phyloP scores from a whole-genome alignment of 2,329 filamentous ascomycete genomes.

The Sporothrix sp. region DNA sequence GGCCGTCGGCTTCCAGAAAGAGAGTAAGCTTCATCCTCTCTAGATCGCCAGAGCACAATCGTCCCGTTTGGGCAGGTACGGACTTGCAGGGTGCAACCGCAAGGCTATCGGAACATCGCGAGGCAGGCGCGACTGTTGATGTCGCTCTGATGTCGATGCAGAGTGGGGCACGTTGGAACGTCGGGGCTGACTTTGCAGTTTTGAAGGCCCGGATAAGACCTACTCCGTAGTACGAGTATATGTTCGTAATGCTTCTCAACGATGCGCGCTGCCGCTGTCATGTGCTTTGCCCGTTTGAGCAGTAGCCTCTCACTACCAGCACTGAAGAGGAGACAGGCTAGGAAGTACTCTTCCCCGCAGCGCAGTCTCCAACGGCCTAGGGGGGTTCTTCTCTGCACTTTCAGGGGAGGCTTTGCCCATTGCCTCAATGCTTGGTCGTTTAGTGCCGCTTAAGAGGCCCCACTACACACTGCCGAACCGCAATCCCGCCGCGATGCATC shows the following conservation, averaged over 20 bases:
- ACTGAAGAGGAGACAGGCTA: not conserved
- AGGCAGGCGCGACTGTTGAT: not conserved
- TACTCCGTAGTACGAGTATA: too few species aligned
- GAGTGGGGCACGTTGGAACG: too few species aligned
- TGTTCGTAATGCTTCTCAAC: too few species aligned
- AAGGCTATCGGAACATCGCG: not conserved
- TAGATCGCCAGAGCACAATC: too few species aligned
- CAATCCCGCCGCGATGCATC: constrained; percentile 11
- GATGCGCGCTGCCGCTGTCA: too few species aligned
- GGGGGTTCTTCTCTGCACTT: too few species aligned
- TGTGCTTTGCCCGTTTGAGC: not conserved
- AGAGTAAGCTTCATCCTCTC: too few species aligned
- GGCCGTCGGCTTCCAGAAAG: too few species aligned
- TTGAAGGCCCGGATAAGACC: too few species aligned
- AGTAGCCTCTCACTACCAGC: not conserved
- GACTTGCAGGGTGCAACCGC: not conserved
- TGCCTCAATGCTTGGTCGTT: not conserved
- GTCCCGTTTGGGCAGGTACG: not conserved
- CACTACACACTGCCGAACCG: constrained; percentile 8
- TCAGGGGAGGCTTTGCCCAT: too few species aligned
- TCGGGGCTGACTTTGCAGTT: too few species aligned
- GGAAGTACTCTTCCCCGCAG: constrained; percentile 15
- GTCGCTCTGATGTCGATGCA: not conserved
- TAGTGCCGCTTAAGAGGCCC: not conserved
- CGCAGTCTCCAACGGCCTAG: not conserved